Evolutionary conservation across 2,329 filamentous ascomycete genomes (phyloP).

Genomic region (Ophiostoma sp.): DNA sequence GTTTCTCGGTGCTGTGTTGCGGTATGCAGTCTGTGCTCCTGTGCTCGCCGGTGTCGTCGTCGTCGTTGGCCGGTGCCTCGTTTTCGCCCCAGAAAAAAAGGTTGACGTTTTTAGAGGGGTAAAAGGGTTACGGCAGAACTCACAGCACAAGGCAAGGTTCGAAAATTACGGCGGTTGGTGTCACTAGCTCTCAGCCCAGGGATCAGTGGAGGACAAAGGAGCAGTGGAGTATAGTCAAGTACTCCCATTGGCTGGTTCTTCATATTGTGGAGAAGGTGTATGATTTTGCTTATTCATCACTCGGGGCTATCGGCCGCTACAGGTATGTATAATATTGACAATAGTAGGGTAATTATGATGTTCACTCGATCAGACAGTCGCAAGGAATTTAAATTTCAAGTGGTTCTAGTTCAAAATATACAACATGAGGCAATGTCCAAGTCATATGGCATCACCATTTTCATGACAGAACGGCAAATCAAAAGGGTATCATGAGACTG

Average conservation of each 20-base stretch:
- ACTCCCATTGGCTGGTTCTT: not conserved
- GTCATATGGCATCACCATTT: not conserved
- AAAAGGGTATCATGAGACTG: slow-evolving; percentile 11
- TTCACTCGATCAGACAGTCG: too few relatives aligned
- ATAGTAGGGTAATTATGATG: too few relatives aligned
- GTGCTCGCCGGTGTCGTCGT: slow-evolving; percentile 1
- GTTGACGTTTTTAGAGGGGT: slow-evolving; percentile 20
- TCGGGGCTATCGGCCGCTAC: not conserved
- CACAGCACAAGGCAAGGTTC: slow-evolving; percentile 9
- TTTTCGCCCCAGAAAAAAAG: slow-evolving; percentile 12
- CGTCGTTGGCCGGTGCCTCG: slow-evolving; percentile 14
- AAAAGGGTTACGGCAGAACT: not conserved
- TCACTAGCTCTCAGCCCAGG: slow-evolving; percentile 19
- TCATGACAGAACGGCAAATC: not conserved
- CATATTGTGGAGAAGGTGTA: not conserved
- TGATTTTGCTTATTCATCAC: not conserved
- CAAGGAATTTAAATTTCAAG: too few relatives aligned
- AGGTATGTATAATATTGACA: not conserved
- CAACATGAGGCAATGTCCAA: not conserved
- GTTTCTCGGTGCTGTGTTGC: not conserved
- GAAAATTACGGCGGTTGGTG: slow-evolving; percentile 21
- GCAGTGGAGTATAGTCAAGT: not conserved
- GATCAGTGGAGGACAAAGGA: slow-evolving; percentile 4
- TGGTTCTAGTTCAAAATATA: not conserved
- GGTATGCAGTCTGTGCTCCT: not conserved